phyloP scores from a whole-genome alignment of 2,329 filamentous ascomycete genomes.

The Arthrinium phaeospermum region DNA sequence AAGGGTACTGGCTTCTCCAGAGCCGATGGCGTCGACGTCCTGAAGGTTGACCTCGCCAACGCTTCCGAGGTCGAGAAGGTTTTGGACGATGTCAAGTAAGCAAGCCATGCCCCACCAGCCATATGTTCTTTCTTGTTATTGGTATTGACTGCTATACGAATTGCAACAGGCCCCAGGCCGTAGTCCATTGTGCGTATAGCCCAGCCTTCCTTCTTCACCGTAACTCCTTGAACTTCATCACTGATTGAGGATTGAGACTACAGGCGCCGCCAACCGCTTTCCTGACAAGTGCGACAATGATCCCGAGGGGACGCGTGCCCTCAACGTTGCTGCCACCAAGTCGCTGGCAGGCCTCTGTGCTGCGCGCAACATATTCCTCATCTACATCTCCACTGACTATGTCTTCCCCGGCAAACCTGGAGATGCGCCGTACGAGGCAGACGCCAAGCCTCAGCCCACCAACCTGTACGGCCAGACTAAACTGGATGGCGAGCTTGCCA shows the following conservation, averaged over 20 bases:
- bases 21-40: constrained; percentile 70
- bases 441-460: constrained; percentile 69
- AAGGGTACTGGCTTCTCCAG: constrained; percentile 77
- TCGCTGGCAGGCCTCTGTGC: constrained; percentile 71
- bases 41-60: constrained; percentile 62
- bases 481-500: constrained; percentile 65
- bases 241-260: constrained; percentile 6
- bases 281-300: constrained; percentile 85
- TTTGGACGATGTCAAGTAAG: constrained; percentile 62
- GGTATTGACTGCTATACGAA: constrained; percentile 45
- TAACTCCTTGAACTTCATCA: neutral
- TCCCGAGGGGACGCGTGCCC: constrained; percentile 72
- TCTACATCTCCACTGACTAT: constrained; percentile 86
- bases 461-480: constrained; percentile 76
- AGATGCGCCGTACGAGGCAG: constrained; percentile 81
- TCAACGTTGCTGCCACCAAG: constrained; percentile 77
- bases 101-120: constrained; percentile 19
- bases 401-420: constrained; percentile 76
- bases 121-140: neutral
- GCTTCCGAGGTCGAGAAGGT: constrained; percentile 52
- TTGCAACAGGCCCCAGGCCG: constrained; percentile 73
- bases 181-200: constrained; percentile 74
- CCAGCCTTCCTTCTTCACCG: neutral
- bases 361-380: constrained; percentile 64
- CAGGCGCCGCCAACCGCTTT: constrained; percentile 85